A percentile compares a stretch with the other conserved stretches of the same genome.
phyloP scores from a whole-genome alignment of 2,329 filamentous ascomycete genomes.

The Talaromyces sp. region DNA sequence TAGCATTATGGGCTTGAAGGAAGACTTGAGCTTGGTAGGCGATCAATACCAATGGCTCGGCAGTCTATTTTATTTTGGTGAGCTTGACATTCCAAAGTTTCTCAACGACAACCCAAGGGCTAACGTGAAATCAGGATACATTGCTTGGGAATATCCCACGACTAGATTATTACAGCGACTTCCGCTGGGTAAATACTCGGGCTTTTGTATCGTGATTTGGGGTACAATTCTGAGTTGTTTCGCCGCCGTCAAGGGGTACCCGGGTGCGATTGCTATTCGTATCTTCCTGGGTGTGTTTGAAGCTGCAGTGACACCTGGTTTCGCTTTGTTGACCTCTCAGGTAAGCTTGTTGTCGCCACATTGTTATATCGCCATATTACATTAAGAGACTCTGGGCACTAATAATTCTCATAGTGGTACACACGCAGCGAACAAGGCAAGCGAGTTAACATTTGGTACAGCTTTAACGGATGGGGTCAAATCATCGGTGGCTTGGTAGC shows the following conservation, averaged over 20 bases:
- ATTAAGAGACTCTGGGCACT: not conserved
- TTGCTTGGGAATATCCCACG: conserved; percentile 69
- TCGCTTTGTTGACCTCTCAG: conserved; percentile 66
- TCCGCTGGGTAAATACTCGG: conserved; percentile 68
- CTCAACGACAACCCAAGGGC: not conserved
- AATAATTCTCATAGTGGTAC: conserved; percentile 59
- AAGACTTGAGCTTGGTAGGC: conserved; percentile 47
- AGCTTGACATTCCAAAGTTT: conserved; percentile 12
- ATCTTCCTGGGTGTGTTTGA: conserved; percentile 72
- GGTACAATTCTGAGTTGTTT: conserved; percentile 64
- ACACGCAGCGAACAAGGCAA: conserved; percentile 68
- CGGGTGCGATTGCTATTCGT: conserved; percentile 64
- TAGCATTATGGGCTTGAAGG: conserved; percentile 56
- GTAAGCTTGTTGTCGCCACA: no score
- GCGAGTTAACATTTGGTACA: conserved; percentile 68
- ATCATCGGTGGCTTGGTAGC: conserved; percentile 65
- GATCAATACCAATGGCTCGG: conserved; percentile 57
- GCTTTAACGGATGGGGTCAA: conserved; percentile 66
- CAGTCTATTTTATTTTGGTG: conserved; percentile 55
- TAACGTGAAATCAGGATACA: conserved; percentile 37
- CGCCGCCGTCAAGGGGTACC: conserved; percentile 63
- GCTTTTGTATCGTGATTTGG: conserved; percentile 66
- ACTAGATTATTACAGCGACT: conserved; percentile 65
- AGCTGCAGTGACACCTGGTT: conserved; percentile 68
- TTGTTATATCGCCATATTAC: no score